Evolutionary conservation across 2,329 filamentous ascomycete species (phyloP).

Genomic region (Scedosporium apiospermum): DNA sequence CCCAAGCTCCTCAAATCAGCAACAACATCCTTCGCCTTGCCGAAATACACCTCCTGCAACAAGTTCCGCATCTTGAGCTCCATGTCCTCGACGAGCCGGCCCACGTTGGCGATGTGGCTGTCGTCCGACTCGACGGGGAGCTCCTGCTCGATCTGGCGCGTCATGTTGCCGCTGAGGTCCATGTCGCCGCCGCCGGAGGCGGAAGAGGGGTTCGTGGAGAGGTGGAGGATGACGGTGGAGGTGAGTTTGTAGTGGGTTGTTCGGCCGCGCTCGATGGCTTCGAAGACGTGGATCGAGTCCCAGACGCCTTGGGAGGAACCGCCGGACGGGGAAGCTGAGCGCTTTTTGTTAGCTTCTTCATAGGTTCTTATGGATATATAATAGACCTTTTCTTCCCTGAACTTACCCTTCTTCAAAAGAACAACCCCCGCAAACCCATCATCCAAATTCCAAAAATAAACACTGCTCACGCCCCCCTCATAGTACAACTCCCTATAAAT

Average conservation of each 20-base stretch:
- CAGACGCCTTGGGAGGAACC: constrained; percentile 69
- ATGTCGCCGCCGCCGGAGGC: constrained; percentile 60
- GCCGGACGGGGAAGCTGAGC: constrained; percentile 53
- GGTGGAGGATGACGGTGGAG: constrained; percentile 86
- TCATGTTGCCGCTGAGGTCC: constrained; percentile 96
- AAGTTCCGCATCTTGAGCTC: constrained; percentile 98
- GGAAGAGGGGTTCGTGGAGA: constrained; percentile 48
- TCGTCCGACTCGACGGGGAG: constrained; percentile 81
- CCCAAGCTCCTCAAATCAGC: constrained; percentile 85
- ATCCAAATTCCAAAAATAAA: constrained; percentile 97
- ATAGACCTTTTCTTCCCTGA: neutral
- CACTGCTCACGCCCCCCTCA: constrained; percentile 89
- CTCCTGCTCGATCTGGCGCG: constrained; percentile 88
- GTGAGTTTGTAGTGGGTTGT: constrained; percentile 96
- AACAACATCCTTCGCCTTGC: constrained; percentile 97
- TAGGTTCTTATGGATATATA: too few species aligned
- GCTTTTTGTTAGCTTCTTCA: neutral
- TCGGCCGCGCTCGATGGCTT: constrained; percentile 85
- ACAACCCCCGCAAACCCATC: constrained; percentile 97
- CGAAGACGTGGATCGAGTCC: constrained; percentile 99
- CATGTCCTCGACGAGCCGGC: constrained; percentile 94
- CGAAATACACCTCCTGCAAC: constrained; percentile 98
- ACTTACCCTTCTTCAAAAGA: constrained; percentile 80
- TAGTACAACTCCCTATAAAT: constrained; percentile 95
- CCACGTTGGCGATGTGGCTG: constrained; percentile 92